Evolutionary conservation across 2,329 filamentous ascomycete genomes (phyloP), one percentile per base, ranked within the genome.

Genomic region (Diplodia corticola): DNA sequence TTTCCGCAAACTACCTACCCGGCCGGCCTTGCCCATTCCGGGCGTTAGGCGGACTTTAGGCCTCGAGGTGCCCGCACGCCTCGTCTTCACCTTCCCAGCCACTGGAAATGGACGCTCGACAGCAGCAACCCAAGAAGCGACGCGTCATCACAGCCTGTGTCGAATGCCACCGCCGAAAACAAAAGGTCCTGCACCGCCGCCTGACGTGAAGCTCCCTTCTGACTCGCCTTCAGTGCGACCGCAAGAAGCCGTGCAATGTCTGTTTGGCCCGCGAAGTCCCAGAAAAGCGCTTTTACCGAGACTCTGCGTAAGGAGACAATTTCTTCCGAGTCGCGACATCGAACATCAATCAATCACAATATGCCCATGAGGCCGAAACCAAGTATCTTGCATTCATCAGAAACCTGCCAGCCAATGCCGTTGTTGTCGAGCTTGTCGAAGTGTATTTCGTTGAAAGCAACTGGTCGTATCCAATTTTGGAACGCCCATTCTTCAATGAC

Each of bases 391-490:
- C 37, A 2, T 60, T 60, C 24, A 30, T 60, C 37, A 60, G 48
- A 15, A 60, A 33, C 17, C 15, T 60, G 7, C 55, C 55, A 4
- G 10, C 55, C 28, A 7, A n/a, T 4, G 1, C 22, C 12, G 24
- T 46, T 13, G 24, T 60, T 7, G 13, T 48, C 9, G 55, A 60
- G 17, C 55, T 60, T 17, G 46, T 48, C 20, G 55, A 48, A 4
- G 37, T 60, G 24, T 60, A 60, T 26, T 60, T 60, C 30, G 24
- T 46, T 30, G 55, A 60, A 37, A 60, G 55, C 55, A 60, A 60
- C 28, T 60, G 55, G 55, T n/a, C 55, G 12, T 60, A 60, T 48
- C 24, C 55, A 3, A 33, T 48, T n/a, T 5, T 26, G 13, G 55
- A 60, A 60, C 37, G 55, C 9, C 55, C 55, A 0, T 60, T 60